Conservation (phyloP, 768 basidiomycete genomes). For the Leccinum boreale region DNA sequence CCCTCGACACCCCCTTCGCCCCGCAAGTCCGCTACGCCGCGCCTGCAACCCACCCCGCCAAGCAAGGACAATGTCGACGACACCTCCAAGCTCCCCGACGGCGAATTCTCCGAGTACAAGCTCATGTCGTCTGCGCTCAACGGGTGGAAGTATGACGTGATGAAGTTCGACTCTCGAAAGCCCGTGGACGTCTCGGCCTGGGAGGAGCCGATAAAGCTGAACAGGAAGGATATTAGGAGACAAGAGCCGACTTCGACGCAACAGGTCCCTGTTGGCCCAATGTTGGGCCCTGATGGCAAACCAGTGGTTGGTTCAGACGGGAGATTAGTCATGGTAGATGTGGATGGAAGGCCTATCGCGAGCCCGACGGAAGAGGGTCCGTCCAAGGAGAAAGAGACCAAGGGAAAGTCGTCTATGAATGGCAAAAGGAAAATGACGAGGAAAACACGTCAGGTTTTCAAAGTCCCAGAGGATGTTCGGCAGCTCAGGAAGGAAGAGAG, state of each 20-base stretch:
- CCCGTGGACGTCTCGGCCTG: conserved; percentile 67
- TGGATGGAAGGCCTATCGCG: conserved; percentile 67
- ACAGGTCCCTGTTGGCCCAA: conserved; percentile 60
- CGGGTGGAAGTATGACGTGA: conserved; percentile 89
- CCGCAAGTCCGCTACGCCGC: conserved; percentile 37
- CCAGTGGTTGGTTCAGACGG: conserved; percentile 78
- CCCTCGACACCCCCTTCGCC: conserved; percentile 21
- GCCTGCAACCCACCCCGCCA: conserved; percentile 39
- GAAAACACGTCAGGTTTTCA: conserved; percentile 82
- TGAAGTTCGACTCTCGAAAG: conserved; percentile 84
- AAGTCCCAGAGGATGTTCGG: conserved; percentile 72
- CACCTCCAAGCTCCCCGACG: conserved; percentile 56
- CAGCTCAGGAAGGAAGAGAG: conserved; percentile 82
- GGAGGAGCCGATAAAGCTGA: conserved; percentile 77
- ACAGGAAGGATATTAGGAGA: conserved; percentile 75
- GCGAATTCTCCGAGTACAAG: conserved; percentile 70
- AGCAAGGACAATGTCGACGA: conserved; percentile 49
- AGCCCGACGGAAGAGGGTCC: conserved; percentile 29
- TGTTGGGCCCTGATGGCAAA: conserved; percentile 82
- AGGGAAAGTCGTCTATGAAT: conserved; percentile 41
- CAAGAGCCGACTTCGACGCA: conserved; percentile 37
- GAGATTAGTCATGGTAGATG: conserved; percentile 76
- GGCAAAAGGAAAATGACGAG: conserved; percentile 75
- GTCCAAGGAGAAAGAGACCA: conserved; percentile 35
- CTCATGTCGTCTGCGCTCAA: conserved; percentile 77